Conservation (phyloP, 2,329 filamentous ascomycete genomes). For the Sclerotinia minor region DNA sequence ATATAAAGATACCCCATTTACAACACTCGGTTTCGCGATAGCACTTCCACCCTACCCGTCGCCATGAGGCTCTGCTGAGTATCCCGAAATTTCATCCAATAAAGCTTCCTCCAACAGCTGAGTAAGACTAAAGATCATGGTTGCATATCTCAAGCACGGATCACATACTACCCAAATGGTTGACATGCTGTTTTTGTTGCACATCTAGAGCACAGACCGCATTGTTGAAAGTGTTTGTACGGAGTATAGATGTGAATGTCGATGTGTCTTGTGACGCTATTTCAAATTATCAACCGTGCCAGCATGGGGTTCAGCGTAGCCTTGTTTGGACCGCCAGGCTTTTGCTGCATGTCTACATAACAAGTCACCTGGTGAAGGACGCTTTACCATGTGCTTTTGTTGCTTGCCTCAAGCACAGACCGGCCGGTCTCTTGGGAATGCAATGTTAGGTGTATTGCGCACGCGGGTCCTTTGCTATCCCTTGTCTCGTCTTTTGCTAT, state of each 20-base stretch:
- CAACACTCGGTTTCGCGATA: background rate
- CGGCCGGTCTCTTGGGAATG: background rate
- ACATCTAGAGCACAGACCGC: slow-evolving; percentile 12
- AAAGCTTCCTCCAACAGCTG: background rate
- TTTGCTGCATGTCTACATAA: background rate
- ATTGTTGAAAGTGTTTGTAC: background rate
- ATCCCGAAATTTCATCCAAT: background rate
- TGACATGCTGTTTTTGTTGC: slow-evolving; percentile 20
- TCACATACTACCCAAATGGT: slow-evolving; percentile 15
- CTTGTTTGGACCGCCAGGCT: background rate
- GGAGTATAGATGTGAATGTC: background rate
- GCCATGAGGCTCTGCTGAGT: background rate
- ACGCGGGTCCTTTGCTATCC: too few relatives aligned
- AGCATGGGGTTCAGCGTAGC: background rate
- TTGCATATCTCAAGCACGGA: slow-evolving; percentile 18
- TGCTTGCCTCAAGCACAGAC: slow-evolving; percentile 8
- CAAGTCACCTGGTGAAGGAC: background rate
- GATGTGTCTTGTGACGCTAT: background rate
- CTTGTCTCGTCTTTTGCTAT: too few relatives aligned
- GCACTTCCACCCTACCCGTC: background rate
- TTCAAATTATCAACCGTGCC: background rate
- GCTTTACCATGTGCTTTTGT: background rate
- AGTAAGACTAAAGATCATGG: background rate
- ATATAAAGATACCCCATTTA: background rate
- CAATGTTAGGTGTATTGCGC: background rate